Conservation (phyloP, 2,329 filamentous ascomycete genomes). For the Trichoderma sp. region DNA sequence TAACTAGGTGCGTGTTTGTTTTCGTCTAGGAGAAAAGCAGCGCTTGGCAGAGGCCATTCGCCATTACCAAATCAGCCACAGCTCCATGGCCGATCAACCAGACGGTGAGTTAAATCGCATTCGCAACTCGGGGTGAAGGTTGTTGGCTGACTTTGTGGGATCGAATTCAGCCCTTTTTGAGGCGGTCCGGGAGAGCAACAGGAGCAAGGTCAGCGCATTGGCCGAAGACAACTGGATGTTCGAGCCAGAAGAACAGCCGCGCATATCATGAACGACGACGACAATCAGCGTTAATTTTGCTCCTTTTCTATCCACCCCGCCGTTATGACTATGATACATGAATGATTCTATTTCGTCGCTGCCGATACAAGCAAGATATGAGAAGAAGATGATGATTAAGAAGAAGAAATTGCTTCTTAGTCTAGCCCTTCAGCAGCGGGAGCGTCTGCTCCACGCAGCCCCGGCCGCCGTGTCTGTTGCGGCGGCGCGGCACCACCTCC, state of each 20-base stretch:
- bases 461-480: constrained; percentile 43
- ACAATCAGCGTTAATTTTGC: constrained; percentile 5
- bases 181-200: constrained; percentile 67
- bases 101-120: constrained; percentile 54
- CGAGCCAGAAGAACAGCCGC: constrained; percentile 63
- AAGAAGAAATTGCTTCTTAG: constrained; percentile 35
- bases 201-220: constrained; percentile 70
- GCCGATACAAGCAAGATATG: background rate
- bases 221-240: constrained; percentile 93
- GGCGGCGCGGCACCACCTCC: constrained; percentile 60
- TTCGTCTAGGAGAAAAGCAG: constrained; percentile 56
- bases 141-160: background rate
- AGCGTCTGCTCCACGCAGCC: constrained; percentile 40
- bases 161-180: constrained; percentile 64
- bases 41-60: constrained; percentile 62
- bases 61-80: constrained; percentile 59
- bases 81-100: constrained; percentile 59
- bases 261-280: constrained; percentile 32
- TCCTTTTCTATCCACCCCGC: background rate
- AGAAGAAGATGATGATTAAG: background rate
- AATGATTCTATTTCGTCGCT: background rate
- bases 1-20: background rate
- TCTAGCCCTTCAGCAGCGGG: constrained; percentile 63
- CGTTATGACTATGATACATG: constrained; percentile 33
- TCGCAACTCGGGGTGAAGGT: too few species aligned